phyloP scores from a whole-genome alignment of 1,284 basidiomycete genomes.

The Ustilago shanxiensis region DNA sequence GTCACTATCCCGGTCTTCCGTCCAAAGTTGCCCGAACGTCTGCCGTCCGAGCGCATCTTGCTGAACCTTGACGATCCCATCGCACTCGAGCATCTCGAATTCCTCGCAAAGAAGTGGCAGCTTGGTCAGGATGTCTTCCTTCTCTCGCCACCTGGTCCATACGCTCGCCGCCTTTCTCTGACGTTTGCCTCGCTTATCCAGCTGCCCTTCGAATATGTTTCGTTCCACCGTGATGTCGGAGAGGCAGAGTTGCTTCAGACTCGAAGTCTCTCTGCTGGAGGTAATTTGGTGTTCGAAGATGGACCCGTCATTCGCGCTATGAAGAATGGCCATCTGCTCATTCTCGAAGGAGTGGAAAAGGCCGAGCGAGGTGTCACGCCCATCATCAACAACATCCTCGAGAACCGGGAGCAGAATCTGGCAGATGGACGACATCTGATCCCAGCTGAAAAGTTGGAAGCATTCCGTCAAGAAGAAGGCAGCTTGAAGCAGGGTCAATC shows the following conservation, averaged over 20 bases:
- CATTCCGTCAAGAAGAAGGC: slow-evolving; percentile 42
- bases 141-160: slow-evolving; percentile 69
- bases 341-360: slow-evolving; percentile 71
- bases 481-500: slow-evolving; percentile 14
- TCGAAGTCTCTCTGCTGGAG: slow-evolving; percentile 64
- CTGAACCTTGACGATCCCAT: slow-evolving; percentile 65
- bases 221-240: slow-evolving; percentile 70
- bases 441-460: slow-evolving; percentile 65
- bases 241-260: slow-evolving; percentile 71
- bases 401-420: slow-evolving; percentile 69
- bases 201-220: slow-evolving; percentile 69
- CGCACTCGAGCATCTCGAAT: slow-evolving; percentile 67
- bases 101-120: slow-evolving; percentile 68
- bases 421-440: slow-evolving; percentile 71
- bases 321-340: slow-evolving; percentile 69
- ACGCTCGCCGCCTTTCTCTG: slow-evolving; percentile 69
- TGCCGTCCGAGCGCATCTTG: slow-evolving; percentile 61
- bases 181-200: slow-evolving; percentile 70
- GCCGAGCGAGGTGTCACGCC: slow-evolving; percentile 69
- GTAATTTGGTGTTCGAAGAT: slow-evolving; percentile 68
- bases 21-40: slow-evolving; percentile 54
- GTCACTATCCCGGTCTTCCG: slow-evolving; percentile 64
- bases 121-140: slow-evolving; percentile 69
- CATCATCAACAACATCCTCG: slow-evolving; percentile 71
- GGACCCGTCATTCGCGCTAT: slow-evolving; percentile 70